These are phyloP conservation scores for Canavalia ensiformis DNA, from an alignment of 306 rosid genomes.

Conservation along the genomic window DNA sequence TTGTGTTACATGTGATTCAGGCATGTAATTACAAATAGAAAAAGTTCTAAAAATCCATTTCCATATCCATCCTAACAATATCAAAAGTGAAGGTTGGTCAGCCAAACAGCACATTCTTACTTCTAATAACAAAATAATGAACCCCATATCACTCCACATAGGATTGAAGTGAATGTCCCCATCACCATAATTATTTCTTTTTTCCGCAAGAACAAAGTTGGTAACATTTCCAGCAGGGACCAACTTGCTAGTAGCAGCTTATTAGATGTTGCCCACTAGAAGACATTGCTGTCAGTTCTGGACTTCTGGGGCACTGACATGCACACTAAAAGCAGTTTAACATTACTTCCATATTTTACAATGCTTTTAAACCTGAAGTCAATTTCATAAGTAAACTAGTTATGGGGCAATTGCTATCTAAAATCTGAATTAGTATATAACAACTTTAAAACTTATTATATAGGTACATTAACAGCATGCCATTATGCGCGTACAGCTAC, in stretches of 20 bases:
- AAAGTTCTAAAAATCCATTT: conserved; percentile 25
- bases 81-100: background rate
- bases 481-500: background rate
- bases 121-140: background rate
- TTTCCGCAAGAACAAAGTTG: background rate
- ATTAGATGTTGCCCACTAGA: no score
- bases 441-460: conserved; percentile 13
- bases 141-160: background rate
- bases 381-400: background rate
- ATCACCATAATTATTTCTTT: background rate
- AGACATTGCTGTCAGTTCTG: no score
- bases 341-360: background rate
- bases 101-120: conserved; percentile 23
- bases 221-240: background rate
- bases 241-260: background rate
- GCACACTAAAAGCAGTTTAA: background rate
- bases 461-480: background rate
- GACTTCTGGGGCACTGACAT: background rate
- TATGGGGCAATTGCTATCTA: background rate
- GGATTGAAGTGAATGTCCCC: background rate
- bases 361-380: background rate
- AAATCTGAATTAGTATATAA: conserved; percentile 1
- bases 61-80: background rate
- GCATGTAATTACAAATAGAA: conserved; percentile 12
- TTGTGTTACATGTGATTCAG: background rate